A percentile compares a stretch with the other conserved stretches of the same genome.
phyloP scores from a whole-genome alignment of 768 basidiomycete genomes.

The Tulasnella sp. region DNA sequence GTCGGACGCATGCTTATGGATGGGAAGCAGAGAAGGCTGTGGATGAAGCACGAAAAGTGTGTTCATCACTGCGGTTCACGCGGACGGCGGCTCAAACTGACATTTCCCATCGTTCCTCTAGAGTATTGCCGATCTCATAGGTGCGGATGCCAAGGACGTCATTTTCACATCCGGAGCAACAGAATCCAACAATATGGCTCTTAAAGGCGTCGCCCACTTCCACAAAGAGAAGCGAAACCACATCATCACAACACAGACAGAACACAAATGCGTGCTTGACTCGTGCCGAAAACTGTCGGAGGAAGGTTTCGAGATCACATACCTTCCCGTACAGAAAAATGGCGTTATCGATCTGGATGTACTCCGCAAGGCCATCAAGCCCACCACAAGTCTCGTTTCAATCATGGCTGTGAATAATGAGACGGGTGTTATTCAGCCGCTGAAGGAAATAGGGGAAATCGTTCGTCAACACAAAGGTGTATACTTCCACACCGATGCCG shows the following conservation, averaged over 20 bases:
- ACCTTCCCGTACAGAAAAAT: conserved; percentile 83
- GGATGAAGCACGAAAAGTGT: conserved; percentile 77
- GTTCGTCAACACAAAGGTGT: conserved; percentile 77
- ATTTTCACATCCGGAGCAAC: conserved; percentile 97
- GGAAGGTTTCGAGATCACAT: conserved; percentile 96
- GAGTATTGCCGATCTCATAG: conserved; percentile 85
- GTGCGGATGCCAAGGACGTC: conserved; percentile 89
- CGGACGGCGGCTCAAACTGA: neutral
- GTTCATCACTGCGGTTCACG: conserved; percentile 11
- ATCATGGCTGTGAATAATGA: conserved; percentile 99
- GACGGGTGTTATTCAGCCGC: conserved; percentile 94
- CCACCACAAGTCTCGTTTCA: conserved; percentile 77
- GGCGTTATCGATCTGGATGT: conserved; percentile 68
- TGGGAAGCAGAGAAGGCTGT: conserved; percentile 97
- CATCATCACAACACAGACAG: conserved; percentile 90
- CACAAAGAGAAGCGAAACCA: conserved; percentile 88
- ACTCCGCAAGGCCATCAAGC: conserved; percentile 78
- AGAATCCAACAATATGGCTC: conserved; percentile 92
- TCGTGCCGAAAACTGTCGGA: conserved; percentile 91
- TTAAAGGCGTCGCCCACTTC: conserved; percentile 94
- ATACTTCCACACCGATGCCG: conserved; percentile 95
- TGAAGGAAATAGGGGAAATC: conserved; percentile 86
- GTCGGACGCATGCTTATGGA: conserved; percentile 95
- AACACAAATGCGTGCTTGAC: conserved; percentile 98
- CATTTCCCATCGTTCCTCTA: conserved; percentile 24